Evolutionary conservation across 2,329 filamentous ascomycete genomes (phyloP), one percentile per base, ranked within the genome.

Genomic region (Botrytis fragariae): DNA sequence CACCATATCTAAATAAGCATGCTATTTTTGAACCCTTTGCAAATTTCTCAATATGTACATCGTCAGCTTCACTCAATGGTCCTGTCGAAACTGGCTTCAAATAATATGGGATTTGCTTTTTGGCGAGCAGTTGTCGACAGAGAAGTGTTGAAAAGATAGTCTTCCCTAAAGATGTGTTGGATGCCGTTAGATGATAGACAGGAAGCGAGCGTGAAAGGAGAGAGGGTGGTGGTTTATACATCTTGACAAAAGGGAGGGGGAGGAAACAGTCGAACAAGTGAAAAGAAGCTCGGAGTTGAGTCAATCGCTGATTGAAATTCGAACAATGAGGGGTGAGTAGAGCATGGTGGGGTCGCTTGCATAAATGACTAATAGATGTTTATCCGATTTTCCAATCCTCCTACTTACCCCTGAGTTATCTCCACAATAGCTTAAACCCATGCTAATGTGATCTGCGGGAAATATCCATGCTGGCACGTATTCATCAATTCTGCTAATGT

Each of bases 21-120:
- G 85, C 85, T 10, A 91, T 90, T 73, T 85, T 83, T 4, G 80
- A 85, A 1, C 84, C 85, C 0, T 86, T 84, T 0, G 89, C 86
- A 80, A 89, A 92, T 70, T 82, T 87, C 48, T 82, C 80, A 44
- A 95, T 85, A 80, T 95, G 79, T 20, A 63, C 82, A 80, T 92
- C 88, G 82, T 96, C 93, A 25, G 91, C 90, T 72, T 95, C 92
- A 39, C 88, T 83, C 16, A 84, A 79, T 12, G 91, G 86, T 0
- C 93, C 94, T 0, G 93, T 96, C 2, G 93, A 95, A 2, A 97
- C 90, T 0, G 93, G 93, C 81, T 97, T 97, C 72, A 97, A 80
- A 81, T 93, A 97, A 70, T 73, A 73, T 32, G 71, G 71, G 4
- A 8, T 44, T 42, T 73, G 54, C 12, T 73, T 48, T 48, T 22